Percentiles rank a stretch among this genome's conserved stretches.
These are phyloP conservation scores for Bipolaris cookei DNA, from an alignment of 2,329 filamentous ascomycete genomes.

Conservation along the genomic window DNA sequence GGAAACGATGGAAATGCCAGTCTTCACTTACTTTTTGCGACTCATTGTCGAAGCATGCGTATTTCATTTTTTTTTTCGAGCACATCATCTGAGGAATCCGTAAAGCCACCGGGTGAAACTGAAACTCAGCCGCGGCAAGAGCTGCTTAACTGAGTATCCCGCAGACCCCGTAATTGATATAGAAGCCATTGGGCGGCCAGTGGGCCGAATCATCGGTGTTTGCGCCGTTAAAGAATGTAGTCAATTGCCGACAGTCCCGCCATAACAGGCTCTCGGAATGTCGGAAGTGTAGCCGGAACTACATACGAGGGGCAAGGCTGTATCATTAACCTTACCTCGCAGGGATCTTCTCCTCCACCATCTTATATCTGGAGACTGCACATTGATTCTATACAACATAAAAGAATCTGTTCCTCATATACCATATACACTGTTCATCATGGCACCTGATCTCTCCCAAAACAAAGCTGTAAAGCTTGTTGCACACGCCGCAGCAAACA, in stretches of 20 bases:
- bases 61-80: too few species aligned
- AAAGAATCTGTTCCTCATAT: background rate
- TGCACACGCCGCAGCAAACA: conserved; percentile 61
- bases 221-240: conserved; percentile 15
- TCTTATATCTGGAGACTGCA: background rate
- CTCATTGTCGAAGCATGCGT: too few species aligned
- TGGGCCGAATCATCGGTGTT: conserved; percentile 26
- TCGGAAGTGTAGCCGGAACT: conserved; percentile 25
- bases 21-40: too few species aligned
- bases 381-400: background rate
- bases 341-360: background rate
- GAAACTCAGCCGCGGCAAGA: conserved; percentile 2
- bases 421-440: conserved; percentile 26
- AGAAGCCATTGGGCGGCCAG: conserved; percentile 21
- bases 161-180: background rate
- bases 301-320: conserved; percentile 12
- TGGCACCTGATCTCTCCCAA: conserved; percentile 59
- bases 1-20: background rate
- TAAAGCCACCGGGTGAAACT: too few species aligned
- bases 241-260: conserved; percentile 25
- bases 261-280: conserved; percentile 18
- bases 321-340: conserved; percentile 3
- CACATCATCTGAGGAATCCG: too few species aligned
- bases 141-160: background rate
- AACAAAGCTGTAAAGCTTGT: conserved; percentile 56